phyloP scores from a whole-genome alignment of 495 filamentous ascomycete genomes.

The Trichoderma erinaceum region DNA sequence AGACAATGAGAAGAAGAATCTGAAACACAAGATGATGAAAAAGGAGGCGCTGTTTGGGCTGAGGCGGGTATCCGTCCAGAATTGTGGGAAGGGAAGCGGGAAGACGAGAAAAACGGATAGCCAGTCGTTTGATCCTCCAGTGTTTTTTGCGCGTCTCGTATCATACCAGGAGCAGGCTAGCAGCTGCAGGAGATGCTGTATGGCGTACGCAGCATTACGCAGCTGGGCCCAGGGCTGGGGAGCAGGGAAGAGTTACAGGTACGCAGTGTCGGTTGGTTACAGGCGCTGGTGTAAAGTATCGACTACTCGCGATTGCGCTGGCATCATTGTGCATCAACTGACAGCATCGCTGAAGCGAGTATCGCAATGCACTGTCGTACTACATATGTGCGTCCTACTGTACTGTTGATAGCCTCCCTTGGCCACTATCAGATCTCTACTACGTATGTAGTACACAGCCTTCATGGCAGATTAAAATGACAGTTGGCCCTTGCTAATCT shows the following conservation, averaged over 20 bases:
- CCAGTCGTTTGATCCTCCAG: not conserved
- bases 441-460: too few relatives aligned
- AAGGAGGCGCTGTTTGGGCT: not conserved
- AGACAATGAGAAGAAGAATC: not conserved
- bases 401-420: too few relatives aligned
- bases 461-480: too few relatives aligned
- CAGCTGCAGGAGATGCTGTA: not conserved
- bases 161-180: not conserved
- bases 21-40: conserved; percentile 8
- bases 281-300: too few relatives aligned
- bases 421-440: too few relatives aligned
- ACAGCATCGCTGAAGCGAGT: too few relatives aligned
- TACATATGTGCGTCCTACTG: too few relatives aligned
- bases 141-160: not conserved
- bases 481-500: too few relatives aligned
- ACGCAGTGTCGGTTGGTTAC: too few relatives aligned
- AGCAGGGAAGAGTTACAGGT: not conserved
- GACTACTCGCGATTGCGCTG: too few relatives aligned
- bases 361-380: too few relatives aligned
- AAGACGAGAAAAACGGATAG: not conserved
- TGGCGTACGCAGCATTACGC: conserved; percentile 10
- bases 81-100: conserved; percentile 8
- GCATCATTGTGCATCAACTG: too few relatives aligned
- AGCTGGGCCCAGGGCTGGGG: not conserved
- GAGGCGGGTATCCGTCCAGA: not conserved